Base-by-base conservation (phyloP, 2,329 filamentous ascomycete species). In the Didymellaceae sp. region DNA sequence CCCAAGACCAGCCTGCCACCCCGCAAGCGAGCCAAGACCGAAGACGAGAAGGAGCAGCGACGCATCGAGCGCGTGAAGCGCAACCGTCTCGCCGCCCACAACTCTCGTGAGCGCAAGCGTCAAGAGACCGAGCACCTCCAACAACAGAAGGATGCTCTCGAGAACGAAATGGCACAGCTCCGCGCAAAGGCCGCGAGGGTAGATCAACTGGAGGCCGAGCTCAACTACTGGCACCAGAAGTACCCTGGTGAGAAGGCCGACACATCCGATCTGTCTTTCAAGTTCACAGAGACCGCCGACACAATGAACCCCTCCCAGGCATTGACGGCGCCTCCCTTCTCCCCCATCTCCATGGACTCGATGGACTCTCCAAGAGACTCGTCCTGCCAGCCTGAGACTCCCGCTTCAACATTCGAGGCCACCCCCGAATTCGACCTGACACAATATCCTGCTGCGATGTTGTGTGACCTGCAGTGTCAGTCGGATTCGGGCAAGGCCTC, bases 371-470 rank as follows among this genome's bases (percentile, higher is more conserved):
- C 71, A 45, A 66, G 68, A 54, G 71, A 73, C 51, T 66, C 67
- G 30, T 71, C 66, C 28, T 73, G 68, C 58, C 59, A 65, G 41
- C 72, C 73, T 41, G 70, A 74, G 58, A 75, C 73, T 25, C 73
- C 72, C 39, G 59, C 59, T 53, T 74, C 74, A 61, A 59, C 65
- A 48, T 64, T 64, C 47, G 73, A 75, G 67, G 74, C 75, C 74
- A 74, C 61, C 35, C 61, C 78, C 79, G 83, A 87, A 78, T 83
- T 89, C 86, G 90, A 95, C 84, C 80, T 85, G 94, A 94, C 92
- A 97, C 94, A 97, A 97, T 92, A 95, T 96, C 92, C 94, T 97
- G 94, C 94, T 83, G 94, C 84, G 92, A 88, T 97, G 93, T 97
- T 97, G 94, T 97, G 88, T 78, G 94, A 96, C 94, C 94, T 96